Base-by-base conservation (phyloP, 164 flowering plant species). In the Aristolochia californica region DNA sequence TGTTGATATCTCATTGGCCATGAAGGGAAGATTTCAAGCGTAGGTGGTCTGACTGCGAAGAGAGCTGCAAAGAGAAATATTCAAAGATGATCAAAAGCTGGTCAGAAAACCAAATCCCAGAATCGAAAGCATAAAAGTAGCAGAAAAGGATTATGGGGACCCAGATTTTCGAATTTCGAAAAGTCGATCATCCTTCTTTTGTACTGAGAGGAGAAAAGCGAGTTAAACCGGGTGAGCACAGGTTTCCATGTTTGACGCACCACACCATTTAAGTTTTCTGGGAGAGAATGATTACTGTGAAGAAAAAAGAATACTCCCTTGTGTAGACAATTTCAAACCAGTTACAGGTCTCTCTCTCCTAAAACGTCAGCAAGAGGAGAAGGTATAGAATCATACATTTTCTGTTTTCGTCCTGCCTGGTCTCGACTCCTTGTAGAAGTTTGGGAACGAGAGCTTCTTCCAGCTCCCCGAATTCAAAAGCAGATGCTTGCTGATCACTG, bases 391-490 rank as follows among this genome's bases (percentile, higher is more conserved):
- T 22, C 52, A 58, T 83, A 93, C 94, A 47, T 68, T 80, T 71
- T 78, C 83, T 82, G 56, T 82, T 68, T 68, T 77, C 95, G 73
- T 87, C 96, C 74, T 74, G 74, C 62, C 77, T 69, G 55, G 75
- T 56, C 67, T 74, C 76, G 59, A 77, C 78, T 69, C 88, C 95
- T 69, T 87, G 91, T 63, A 85, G 55, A 43, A 64, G 49, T 27
- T 58, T 64, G 10, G 68, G 80, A 18, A 78, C 83, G 62, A 88
- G 84, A 44, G 95, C 97, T 58, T 88, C 87, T 72, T 90, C 95
- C 28, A 94, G 75, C 84, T 82, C 99, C 48, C 95, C 96, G 74
- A 85, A 94, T 78, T 80, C 95, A 74, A 81, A 90, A 63, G 81
- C 69, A 52, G 91, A 71, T 66, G 90, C 87, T 68, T 78, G 87